Evolutionary conservation across 2,329 filamentous ascomycete genomes (phyloP), one percentile per base, ranked within the genome.

Genomic region (Trichoderma polysporum): DNA sequence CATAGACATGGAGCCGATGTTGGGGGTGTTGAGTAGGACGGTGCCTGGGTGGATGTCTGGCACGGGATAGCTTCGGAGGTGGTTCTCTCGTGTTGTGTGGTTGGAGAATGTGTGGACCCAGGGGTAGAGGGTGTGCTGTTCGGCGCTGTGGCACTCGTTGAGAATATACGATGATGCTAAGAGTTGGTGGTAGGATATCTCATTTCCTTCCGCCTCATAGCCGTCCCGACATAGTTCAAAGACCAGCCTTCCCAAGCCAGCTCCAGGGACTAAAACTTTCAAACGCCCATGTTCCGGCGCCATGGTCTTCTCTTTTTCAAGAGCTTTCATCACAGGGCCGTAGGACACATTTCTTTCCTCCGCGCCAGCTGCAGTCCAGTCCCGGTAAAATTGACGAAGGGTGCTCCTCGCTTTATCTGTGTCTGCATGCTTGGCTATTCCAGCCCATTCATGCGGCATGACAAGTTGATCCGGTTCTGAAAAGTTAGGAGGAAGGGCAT

Each of bases 131-230:
- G 83, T 87, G 78, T 93, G 92, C 69, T 91, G 84, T 17, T 84
- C 84, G 0, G 85, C 85, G 2, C 77, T 75, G 0, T 81, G 73
- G 4, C 89, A 91, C 72, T 83, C 84, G 76, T 94, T 94, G 56
- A 94, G 85, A 17, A 94, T 86, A 75, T 91, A 90, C 0, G 86
- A 87, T 6, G 92, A 96, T 1, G 93, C 93, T 67, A 98, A 84
- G n/a, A 99, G 86, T 76, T 97, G 93, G 77, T 99, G 95, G 75
- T 97, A 98, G 2, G 94, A 97, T 69, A 98, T 97, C 79, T 99
- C 92, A 75, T 97, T 98, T 31, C 94, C 94, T 77, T 97, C 93
- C 0, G 88, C 86, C 12, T 86, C 81, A 77, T 89, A 96, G 12
- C 95, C 94, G 1, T 81, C 82, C 31, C 81, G 81, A 75, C 90